Evolutionary conservation across 23 red algal species (phyloP), one percentile per base, ranked within the genome.

Genomic region (Gracilaria domingensis): DNA sequence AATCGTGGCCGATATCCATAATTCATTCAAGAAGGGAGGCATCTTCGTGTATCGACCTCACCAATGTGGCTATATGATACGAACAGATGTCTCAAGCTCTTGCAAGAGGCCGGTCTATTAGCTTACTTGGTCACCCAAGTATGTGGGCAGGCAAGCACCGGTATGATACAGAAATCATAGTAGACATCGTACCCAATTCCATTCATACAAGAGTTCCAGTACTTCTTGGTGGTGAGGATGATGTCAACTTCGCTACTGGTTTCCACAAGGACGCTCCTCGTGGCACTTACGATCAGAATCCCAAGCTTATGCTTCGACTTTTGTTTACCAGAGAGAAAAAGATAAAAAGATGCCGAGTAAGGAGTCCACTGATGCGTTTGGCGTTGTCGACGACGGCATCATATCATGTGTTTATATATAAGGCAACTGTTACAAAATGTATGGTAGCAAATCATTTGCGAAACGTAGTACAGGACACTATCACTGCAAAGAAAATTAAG

Each of bases 1-100:
- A 40, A 99, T 99, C 94, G 97, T 99, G 12, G 94, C 97, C 34
- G 97, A 99, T 62, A 88, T 99, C 39, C 97, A 99, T 91, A 90
- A 94, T 36, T 94, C 94, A 9, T 83, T 99, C 37, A 80, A 96
- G 56, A 90, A 96, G 51, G 97, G 97, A 30, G 97, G 97, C 29
- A 93, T 99, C 59, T 94, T 99, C 72, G 92, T 99, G 94, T 99
- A 99, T 55, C 95, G 92, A 9, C 85, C 93, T 3, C 87, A 96
- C 66, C 76, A 61, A 30, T 56, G 89, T 6, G 87, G 91, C 35
- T 83, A 45, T 16, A n/a, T n/a, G n/a, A n/a, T n/a, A 91, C 96
- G 13, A 93, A 91, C 48, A 94, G 97, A 21, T 76, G 92, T 6
- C 87, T 99, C 71, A 95, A 95, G 59, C 79, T 99, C 0, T 80